These are phyloP conservation scores for Backusella liffmaniae DNA, from an alignment of 192 early-diverging fungal species.

Conservation along the genomic window DNA sequence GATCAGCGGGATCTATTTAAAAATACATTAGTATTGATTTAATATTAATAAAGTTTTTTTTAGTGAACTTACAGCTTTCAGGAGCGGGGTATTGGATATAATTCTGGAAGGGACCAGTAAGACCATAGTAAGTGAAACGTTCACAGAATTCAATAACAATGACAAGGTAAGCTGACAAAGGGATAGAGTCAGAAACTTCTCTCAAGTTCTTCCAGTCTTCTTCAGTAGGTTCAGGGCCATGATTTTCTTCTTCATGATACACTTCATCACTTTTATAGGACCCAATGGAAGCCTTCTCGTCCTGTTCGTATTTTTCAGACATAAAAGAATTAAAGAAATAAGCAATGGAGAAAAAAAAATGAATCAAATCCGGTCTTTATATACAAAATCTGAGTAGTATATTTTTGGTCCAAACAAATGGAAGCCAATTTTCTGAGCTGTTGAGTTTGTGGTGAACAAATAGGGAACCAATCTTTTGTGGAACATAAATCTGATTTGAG, in stretches of 20 bases:
- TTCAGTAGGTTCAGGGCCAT: conserved; percentile 53
- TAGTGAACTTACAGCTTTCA: conserved; percentile 25
- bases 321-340: background rate
- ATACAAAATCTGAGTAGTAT: background rate
- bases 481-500: background rate
- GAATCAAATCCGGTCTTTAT: background rate
- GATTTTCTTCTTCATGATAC: conserved; percentile 30
- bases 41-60: background rate
- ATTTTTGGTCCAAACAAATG: background rate
- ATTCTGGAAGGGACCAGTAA: conserved; percentile 56
- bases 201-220: conserved; percentile 56
- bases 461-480: background rate
- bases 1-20: conserved; percentile 31
- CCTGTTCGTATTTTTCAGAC: background rate
- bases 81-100: conserved; percentile 51
- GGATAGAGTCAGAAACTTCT: conserved; percentile 58
- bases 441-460: conserved; percentile 3
- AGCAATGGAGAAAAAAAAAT: background rate
- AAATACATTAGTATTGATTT: background rate
- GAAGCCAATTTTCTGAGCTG: background rate
- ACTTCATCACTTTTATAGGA: conserved; percentile 37
- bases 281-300: background rate
- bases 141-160: conserved; percentile 61
- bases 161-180: conserved; percentile 50
- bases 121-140: conserved; percentile 64